phyloP scores from a whole-genome alignment of 2,329 filamentous ascomycete genomes.

The Neofusicoccum umdonicola region DNA sequence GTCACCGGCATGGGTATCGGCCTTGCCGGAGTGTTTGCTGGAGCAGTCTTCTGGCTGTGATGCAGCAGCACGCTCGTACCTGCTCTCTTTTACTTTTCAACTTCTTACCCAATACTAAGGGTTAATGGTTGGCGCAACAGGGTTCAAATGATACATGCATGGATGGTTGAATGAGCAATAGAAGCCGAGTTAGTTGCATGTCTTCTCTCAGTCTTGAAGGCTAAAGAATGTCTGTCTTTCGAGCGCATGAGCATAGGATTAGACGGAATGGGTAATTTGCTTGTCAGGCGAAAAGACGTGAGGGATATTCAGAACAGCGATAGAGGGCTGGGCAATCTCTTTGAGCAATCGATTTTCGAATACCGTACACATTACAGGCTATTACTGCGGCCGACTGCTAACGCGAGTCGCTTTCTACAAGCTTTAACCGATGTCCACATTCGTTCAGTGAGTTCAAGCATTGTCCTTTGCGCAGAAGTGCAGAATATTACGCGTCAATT shows the following conservation, averaged over 20 bases:
- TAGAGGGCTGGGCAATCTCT: background rate
- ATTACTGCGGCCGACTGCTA: too few relatives aligned
- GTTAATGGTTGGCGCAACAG: background rate
- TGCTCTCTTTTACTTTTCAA: conserved; percentile 42
- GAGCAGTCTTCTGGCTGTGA: conserved; percentile 30
- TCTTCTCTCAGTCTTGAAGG: background rate
- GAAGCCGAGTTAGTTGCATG: background rate
- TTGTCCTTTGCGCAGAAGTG: too few relatives aligned
- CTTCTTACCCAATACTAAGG: conserved; percentile 46
- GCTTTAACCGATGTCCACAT: too few relatives aligned
- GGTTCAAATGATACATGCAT: background rate
- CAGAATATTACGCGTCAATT: too few relatives aligned
- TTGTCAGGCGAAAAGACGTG: background rate
- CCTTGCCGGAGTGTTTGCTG: conserved; percentile 24
- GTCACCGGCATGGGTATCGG: conserved; percentile 25
- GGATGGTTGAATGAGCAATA: background rate
- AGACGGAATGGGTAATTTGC: background rate
- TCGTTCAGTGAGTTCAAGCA: too few relatives aligned
- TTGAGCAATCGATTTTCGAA: background rate
- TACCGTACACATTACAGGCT: too few relatives aligned
- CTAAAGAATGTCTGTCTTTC: background rate
- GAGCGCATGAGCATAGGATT: background rate
- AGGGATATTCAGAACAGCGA: background rate
- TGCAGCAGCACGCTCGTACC: conserved; percentile 20
- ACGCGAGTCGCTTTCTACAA: too few relatives aligned